Evolutionary conservation across 108 stramenopile species (phyloP), one percentile per base, ranked within the genome.

Genomic region (Ochromonas danica): DNA sequence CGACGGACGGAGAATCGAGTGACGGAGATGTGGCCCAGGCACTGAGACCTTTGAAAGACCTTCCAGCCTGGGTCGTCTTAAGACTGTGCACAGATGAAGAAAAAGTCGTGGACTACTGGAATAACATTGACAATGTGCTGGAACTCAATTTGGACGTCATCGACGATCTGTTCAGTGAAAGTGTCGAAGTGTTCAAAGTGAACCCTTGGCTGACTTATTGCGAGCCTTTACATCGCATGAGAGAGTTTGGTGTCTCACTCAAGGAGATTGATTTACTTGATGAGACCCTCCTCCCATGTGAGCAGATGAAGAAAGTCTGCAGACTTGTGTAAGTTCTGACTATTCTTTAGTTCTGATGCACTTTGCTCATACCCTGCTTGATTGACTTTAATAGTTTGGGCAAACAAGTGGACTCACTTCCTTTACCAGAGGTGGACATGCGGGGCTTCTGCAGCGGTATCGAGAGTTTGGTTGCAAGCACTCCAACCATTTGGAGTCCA

Each of bases 131-230:
- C 81, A 79, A 70, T 30, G 86, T 91, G 70, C 81, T 93, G 40
- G 93, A 93, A 85, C 62, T 93, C 38, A 86, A 85, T 36, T 42
- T 94, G 74, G 95, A 95, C 61, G 92, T 95, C 1, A 70, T 94
- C 36, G 95, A 95, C 78, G 95, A 94, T 81, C 90, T 92, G 62
- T 39, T 77, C 0, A 89, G 85, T 28, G 93, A 95, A 83, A 92
- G 90, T 10, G 45, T 82, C 1, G 94, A 93, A 85, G 92, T 96
- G 0, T 62, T 86, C 62, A 85, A 90, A 65, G 80, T 89, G 65
- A 94, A 96, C 78, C 85, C 86, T 25, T 96, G 93, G 93, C 75
- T 96, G 27, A 94, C 91, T 61, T 96, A 96, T 83, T 89, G 83
- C 22, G 83, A 93, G 28, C 90, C 91, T 0, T 43, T 96, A 60